These are phyloP conservation scores for Leishmania arabica DNA, from an alignment of 208 protist species.

Conservation along the genomic window DNA sequence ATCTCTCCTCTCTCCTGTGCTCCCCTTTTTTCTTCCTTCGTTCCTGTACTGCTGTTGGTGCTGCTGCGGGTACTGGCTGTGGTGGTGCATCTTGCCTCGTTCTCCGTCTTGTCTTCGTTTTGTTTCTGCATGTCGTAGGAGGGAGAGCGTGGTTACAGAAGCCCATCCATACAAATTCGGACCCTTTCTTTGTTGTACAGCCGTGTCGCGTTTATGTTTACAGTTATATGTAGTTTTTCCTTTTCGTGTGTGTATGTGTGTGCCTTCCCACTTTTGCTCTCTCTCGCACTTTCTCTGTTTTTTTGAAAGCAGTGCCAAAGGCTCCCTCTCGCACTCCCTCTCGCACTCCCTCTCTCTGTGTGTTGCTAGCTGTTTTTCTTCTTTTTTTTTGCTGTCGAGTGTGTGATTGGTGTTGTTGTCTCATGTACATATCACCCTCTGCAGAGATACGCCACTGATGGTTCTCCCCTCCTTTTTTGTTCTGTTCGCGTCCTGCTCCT, in stretches of 20 bases:
- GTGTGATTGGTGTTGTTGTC: not conserved
- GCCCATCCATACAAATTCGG: not conserved
- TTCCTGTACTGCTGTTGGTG: not conserved
- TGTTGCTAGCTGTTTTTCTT: not conserved
- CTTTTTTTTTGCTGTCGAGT: not conserved
- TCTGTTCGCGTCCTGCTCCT: not conserved
- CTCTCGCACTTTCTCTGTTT: not conserved
- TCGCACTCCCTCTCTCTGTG: not conserved
- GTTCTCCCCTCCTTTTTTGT: not conserved
- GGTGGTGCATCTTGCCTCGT: not conserved
- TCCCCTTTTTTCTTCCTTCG: not conserved
- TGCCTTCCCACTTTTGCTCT: not conserved
- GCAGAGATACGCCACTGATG: not conserved
- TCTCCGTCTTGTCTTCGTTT: not conserved
- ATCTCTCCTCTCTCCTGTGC: not conserved
- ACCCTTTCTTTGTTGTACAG: not conserved
- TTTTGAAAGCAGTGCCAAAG: constrained; percentile 7
- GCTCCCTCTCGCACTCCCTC: not conserved
- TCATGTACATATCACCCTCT: not conserved
- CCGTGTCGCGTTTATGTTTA: not conserved
- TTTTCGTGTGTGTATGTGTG: not conserved
- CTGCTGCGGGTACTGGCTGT: not conserved
- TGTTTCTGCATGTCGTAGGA: not conserved
- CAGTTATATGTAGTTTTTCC: not conserved
- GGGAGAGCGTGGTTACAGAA: not conserved